Evolutionary conservation across 1,284 basidiomycete genomes (phyloP).

Genomic region (Exobasidium cylindrosporum): DNA sequence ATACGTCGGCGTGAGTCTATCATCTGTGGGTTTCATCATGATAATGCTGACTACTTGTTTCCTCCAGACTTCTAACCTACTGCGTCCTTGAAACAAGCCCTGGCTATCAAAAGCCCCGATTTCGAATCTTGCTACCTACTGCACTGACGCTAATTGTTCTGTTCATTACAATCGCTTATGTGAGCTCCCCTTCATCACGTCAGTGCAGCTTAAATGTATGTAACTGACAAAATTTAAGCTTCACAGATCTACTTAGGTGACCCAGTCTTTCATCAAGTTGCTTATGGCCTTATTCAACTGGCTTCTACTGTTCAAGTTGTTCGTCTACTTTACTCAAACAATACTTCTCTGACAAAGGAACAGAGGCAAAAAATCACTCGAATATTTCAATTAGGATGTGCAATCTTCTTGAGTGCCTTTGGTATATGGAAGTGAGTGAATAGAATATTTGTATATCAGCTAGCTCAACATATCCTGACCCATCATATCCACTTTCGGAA

Average conservation of each 20-base stretch:
- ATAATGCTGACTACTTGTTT: background rate
- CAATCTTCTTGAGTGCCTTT: conserved; percentile 57
- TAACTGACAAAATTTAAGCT: background rate
- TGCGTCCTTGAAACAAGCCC: conserved; percentile 38
- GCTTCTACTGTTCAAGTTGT: conserved; percentile 42
- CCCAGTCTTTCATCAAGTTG: conserved; percentile 61
- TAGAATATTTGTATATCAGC: background rate
- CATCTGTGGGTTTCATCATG: conserved; percentile 4
- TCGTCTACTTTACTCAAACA: conserved; percentile 37
- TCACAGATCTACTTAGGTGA: conserved; percentile 55
- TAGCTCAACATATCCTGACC: background rate
- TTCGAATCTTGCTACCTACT: conserved; percentile 25
- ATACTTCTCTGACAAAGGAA: background rate
- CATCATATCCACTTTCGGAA: background rate
- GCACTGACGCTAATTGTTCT: conserved; percentile 24
- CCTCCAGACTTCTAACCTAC: conserved; percentile 30
- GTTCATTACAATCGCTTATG: conserved; percentile 51
- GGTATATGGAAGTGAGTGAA: conserved; percentile 57
- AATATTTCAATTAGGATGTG: conserved; percentile 25
- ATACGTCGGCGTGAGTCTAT: conserved; percentile 24
- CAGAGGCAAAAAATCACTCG: conserved; percentile 19
- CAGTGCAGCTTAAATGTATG: too few relatives aligned
- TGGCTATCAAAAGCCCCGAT: conserved; percentile 23
- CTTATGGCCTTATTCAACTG: conserved; percentile 58
- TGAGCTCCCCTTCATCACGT: too few relatives aligned